These are phyloP conservation scores for Botrytis fragariae DNA, from an alignment of 2,329 filamentous ascomycete species.

Conservation along the genomic window DNA sequence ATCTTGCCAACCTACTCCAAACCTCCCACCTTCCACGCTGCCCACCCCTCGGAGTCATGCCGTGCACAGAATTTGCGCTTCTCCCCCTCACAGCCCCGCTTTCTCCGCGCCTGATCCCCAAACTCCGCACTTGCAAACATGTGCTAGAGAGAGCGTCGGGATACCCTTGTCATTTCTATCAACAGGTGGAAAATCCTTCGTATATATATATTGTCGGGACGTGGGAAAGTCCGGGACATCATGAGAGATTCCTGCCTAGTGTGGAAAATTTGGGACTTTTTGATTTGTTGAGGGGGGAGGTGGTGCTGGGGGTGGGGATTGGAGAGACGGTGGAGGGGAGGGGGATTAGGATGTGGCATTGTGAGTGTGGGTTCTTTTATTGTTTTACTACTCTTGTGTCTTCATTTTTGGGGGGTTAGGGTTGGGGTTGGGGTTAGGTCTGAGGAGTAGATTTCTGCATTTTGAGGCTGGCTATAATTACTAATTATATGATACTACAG, in stretches of 20 bases:
- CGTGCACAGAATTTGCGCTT: slow-evolving; percentile 3
- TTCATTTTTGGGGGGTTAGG: neutral
- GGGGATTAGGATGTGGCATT: slow-evolving; percentile 41
- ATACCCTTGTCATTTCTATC: slow-evolving; percentile 41
- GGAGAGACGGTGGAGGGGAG: slow-evolving; percentile 36
- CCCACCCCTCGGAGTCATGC: neutral
- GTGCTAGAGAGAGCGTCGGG: slow-evolving; percentile 35
- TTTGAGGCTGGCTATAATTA: neutral
- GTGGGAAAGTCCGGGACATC: slow-evolving; percentile 45
- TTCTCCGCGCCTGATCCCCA: neutral
- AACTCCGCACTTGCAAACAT: neutral
- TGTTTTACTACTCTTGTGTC: neutral
- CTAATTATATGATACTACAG: neutral
- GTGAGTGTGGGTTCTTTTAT: slow-evolving; percentile 38
- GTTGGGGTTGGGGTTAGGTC: no score
- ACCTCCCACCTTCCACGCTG: neutral
- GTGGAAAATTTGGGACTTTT: slow-evolving; percentile 44
- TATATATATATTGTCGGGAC: slow-evolving; percentile 46
- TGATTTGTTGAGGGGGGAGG: slow-evolving; percentile 37
- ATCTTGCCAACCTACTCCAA: no score
- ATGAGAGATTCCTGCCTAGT: slow-evolving; percentile 45
- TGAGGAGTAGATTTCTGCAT: neutral
- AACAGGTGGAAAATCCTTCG: slow-evolving; percentile 45
- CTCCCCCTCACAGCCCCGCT: slow-evolving; percentile 10
- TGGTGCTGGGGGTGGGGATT: slow-evolving; percentile 26